phyloP scores from a whole-genome alignment of 345 rosid species.

The Gossypium longicalyx region DNA sequence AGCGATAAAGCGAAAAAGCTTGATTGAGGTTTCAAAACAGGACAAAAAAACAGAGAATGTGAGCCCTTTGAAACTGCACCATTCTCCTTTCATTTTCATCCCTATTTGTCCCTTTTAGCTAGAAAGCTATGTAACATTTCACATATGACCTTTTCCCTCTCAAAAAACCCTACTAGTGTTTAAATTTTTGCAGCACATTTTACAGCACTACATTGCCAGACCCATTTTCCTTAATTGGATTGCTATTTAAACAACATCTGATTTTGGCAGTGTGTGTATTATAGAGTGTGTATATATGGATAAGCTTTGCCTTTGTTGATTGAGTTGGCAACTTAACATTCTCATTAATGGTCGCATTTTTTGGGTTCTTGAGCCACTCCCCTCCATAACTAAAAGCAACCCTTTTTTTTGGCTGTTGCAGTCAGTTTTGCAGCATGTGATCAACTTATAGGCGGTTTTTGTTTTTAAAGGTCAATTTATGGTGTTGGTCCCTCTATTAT shows the following conservation, averaged over 20 bases:
- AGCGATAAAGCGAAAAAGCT: background rate
- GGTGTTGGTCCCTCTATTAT: background rate
- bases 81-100: background rate
- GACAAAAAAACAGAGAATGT: conserved; percentile 11
- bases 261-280: background rate
- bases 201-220: conserved; percentile 3
- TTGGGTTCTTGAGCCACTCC: conserved; percentile 4
- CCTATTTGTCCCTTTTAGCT: background rate
- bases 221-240: background rate
- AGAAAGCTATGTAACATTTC: conserved; percentile 9
- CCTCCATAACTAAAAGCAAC: background rate
- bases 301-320: background rate
- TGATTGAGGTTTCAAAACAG: background rate
- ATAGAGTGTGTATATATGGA: background rate
- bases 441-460: background rate
- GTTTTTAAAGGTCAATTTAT: background rate
- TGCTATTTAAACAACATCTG: background rate
- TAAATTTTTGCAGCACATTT: background rate
- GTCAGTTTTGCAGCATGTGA: background rate
- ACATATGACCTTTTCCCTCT: background rate
- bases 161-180: background rate
- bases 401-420: background rate
- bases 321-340: background rate
- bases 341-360: conserved; percentile 12
- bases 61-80: background rate